Conservation (phyloP, 2,329 filamentous ascomycete species). For the Hypoxylon sp. region DNA sequence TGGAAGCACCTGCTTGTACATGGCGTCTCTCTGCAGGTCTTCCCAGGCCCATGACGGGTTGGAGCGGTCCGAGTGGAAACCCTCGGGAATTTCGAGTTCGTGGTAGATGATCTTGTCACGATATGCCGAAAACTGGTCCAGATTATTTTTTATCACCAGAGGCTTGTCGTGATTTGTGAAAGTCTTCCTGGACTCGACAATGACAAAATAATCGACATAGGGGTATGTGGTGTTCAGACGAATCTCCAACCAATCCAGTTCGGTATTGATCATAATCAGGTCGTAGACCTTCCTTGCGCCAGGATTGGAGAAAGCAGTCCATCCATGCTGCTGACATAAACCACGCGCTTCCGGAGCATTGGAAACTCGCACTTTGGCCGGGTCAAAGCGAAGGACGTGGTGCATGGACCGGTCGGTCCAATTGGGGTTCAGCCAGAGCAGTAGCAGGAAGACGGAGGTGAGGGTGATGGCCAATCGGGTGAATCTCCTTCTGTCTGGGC, state of each 20-base stretch:
- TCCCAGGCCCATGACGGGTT: constrained; percentile 61
- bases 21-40: constrained; percentile 64
- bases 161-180: constrained; percentile 69
- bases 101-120: constrained; percentile 72
- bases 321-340: constrained; percentile 55
- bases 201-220: constrained; percentile 73
- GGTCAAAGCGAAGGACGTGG: constrained; percentile 44
- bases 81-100: constrained; percentile 60
- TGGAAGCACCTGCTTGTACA: constrained; percentile 68
- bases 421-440: constrained; percentile 49
- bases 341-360: constrained; percentile 38
- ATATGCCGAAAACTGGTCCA: constrained; percentile 64
- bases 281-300: constrained; percentile 67
- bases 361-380: constrained; percentile 37
- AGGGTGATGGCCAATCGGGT: constrained; percentile 36
- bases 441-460: constrained; percentile 37
- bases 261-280: constrained; percentile 70
- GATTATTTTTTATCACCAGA: constrained; percentile 64
- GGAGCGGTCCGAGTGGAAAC: constrained; percentile 52
- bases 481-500: constrained; percentile 41
- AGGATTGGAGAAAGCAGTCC: constrained; percentile 51
- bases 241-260: constrained; percentile 75
- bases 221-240: constrained; percentile 68
- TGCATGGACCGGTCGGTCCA: constrained; percentile 49
- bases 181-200: constrained; percentile 69